phyloP scores from a whole-genome alignment of 371 early-diverging fungal genomes.

The Apophysomyces elegans region DNA sequence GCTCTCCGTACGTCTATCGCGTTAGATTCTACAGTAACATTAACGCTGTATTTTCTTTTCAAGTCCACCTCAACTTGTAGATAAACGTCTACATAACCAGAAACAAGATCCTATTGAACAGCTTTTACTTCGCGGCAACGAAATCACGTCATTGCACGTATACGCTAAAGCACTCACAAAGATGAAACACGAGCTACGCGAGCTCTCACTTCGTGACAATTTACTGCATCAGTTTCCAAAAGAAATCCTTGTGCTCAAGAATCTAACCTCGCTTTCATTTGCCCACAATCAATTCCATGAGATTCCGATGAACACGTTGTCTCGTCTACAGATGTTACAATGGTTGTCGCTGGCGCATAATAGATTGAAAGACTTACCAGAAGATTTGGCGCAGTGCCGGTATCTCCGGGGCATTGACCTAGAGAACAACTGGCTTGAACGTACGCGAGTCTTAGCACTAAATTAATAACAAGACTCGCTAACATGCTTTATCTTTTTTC shows the following conservation, averaged over 20 bases:
- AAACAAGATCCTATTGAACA: slow-evolving; percentile 11
- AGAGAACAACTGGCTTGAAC: slow-evolving; percentile 57
- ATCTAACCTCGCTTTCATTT: slow-evolving; percentile 68
- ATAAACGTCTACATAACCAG: background rate
- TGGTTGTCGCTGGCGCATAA: slow-evolving; percentile 43
- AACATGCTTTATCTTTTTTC: background rate
- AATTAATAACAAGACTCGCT: background rate
- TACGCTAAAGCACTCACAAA: slow-evolving; percentile 23
- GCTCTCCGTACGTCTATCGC: background rate
- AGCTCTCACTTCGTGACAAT: slow-evolving; percentile 56
- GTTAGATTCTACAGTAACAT: background rate
- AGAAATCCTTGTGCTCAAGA: slow-evolving; percentile 56
- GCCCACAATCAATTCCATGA: slow-evolving; percentile 58
- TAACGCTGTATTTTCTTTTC: background rate
- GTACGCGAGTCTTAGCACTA: slow-evolving; percentile 13
- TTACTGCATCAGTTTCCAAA: slow-evolving; percentile 52
- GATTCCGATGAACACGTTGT: slow-evolving; percentile 26
- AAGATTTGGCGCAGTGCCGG: slow-evolving; percentile 53
- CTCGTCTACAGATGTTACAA: slow-evolving; percentile 25
- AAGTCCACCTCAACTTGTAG: background rate
- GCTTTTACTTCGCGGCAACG: slow-evolving; percentile 26
- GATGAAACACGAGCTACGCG: slow-evolving; percentile 25
- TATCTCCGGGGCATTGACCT: slow-evolving; percentile 67
- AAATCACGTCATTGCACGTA: slow-evolving; percentile 15
- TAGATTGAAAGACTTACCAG: slow-evolving; percentile 44